Evolutionary conservation across 306 rosid species (phyloP).

Genomic region (Lablab purpureus): DNA sequence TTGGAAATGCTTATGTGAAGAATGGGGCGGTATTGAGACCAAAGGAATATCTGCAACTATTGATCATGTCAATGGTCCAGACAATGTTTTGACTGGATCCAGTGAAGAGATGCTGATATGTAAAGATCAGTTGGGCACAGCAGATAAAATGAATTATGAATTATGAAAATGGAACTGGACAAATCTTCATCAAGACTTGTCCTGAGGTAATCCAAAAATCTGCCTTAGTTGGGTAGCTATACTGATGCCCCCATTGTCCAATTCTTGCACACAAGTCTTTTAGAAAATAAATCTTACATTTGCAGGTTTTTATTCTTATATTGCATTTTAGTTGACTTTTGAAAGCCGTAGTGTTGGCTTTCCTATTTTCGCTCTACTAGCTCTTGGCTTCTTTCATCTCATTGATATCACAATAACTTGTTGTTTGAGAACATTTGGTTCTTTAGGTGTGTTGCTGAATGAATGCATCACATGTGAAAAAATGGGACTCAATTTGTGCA

Average conservation of each 20-base stretch:
- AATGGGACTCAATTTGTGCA: not conserved
- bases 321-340: not conserved
- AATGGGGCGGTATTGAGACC: slow-evolving; percentile 76
- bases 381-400: not conserved
- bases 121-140: slow-evolving; percentile 59
- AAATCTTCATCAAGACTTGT: slow-evolving; percentile 64
- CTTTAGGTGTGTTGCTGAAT: slow-evolving; percentile 16
- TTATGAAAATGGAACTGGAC: slow-evolving; percentile 66
- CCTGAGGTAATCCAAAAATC: slow-evolving; percentile 74
- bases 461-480: slow-evolving; percentile 14
- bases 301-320: not conserved
- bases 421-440: slow-evolving; percentile 18
- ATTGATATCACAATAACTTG: not conserved
- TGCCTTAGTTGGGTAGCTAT: slow-evolving; percentile 27
- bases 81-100: slow-evolving; percentile 54
- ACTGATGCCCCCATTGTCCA: not conserved
- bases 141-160: slow-evolving; percentile 66
- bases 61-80: slow-evolving; percentile 57
- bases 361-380: not conserved
- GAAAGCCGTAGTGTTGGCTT: slow-evolving; percentile 20
- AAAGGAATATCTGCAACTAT: slow-evolving; percentile 75
- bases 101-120: slow-evolving; percentile 53
- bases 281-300: slow-evolving; percentile 7
- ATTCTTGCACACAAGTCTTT: not conserved
- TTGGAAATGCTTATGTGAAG: slow-evolving; percentile 94